These are phyloP conservation scores for Penicillium sp. DNA, from an alignment of 2,329 filamentous ascomycete species.

Conservation along the genomic window DNA sequence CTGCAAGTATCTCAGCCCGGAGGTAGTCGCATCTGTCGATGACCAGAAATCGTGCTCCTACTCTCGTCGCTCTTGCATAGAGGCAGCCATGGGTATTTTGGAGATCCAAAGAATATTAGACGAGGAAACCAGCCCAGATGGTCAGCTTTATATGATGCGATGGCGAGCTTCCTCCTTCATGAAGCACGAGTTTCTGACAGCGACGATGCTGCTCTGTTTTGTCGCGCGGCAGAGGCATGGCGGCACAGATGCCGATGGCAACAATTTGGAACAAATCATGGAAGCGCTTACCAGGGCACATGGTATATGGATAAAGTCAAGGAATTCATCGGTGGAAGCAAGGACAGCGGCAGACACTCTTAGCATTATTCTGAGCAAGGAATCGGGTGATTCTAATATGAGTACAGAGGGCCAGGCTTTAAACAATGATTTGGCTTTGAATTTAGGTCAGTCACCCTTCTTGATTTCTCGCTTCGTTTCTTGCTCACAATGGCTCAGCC, in stretches of 20 bases:
- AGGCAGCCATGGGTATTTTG: background rate
- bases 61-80: conserved; percentile 5
- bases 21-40: background rate
- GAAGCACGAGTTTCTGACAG: conserved; percentile 59
- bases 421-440: background rate
- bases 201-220: conserved; percentile 54
- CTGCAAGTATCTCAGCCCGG: conserved; percentile 13
- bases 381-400: background rate
- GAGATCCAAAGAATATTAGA: conserved; percentile 3
- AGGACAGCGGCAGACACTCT: conserved; percentile 15
- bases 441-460: background rate
- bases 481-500: background rate
- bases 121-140: conserved; percentile 41
- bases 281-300: conserved; percentile 13
- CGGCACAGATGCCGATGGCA: background rate
- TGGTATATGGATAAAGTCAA: conserved; percentile 19
- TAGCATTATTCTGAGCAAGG: conserved; percentile 1
- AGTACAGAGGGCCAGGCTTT: background rate
- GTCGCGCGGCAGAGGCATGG: conserved; percentile 5
- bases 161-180: conserved; percentile 57
- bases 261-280: conserved; percentile 16
- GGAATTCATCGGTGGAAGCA: conserved; percentile 17
- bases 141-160: conserved; percentile 48
- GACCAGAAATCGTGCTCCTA: background rate
- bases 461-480: background rate